Evolutionary conservation across 805 yeast species (phyloP).

Genomic region (Brettanomyces nanus): DNA sequence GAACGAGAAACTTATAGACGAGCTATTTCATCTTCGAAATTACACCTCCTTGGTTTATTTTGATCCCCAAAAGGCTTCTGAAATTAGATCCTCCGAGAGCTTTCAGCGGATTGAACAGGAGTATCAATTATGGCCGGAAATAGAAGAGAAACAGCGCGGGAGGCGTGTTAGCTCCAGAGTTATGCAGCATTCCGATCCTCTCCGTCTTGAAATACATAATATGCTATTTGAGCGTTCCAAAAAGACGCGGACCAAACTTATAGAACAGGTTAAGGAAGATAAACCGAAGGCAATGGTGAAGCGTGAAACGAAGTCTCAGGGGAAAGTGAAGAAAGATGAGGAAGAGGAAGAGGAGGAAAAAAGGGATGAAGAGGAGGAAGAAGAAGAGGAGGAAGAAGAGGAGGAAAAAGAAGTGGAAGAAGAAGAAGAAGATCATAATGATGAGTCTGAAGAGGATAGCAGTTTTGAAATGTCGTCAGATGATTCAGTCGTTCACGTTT

Average conservation of each 20-base stretch:
- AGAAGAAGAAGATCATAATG: conserved; percentile 6
- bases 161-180: conserved; percentile 10
- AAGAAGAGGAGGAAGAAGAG: conserved; percentile 1
- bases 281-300: not conserved
- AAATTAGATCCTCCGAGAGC: conserved; percentile 22
- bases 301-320: too few species aligned
- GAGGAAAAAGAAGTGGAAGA: conserved; percentile 2
- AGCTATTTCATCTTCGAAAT: conserved; percentile 54
- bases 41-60: conserved; percentile 55
- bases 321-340: not conserved
- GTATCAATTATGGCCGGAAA: conserved; percentile 33
- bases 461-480: conserved; percentile 2
- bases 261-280: not conserved
- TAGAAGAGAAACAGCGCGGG: conserved; percentile 18
- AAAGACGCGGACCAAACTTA: not conserved
- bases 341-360: conserved; percentile 1
- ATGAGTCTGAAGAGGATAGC: conserved; percentile 3
- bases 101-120: conserved; percentile 25
- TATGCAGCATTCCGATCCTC: conserved; percentile 13
- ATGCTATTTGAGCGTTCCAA: conserved; percentile 2
- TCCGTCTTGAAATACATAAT: conserved; percentile 17
- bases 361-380: not conserved
- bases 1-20: conserved; percentile 45
- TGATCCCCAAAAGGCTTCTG: conserved; percentile 41
- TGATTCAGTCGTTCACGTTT: conserved; percentile 15